Conservation (phyloP, 331 rosid species). For the Prunus yedoensis region DNA sequence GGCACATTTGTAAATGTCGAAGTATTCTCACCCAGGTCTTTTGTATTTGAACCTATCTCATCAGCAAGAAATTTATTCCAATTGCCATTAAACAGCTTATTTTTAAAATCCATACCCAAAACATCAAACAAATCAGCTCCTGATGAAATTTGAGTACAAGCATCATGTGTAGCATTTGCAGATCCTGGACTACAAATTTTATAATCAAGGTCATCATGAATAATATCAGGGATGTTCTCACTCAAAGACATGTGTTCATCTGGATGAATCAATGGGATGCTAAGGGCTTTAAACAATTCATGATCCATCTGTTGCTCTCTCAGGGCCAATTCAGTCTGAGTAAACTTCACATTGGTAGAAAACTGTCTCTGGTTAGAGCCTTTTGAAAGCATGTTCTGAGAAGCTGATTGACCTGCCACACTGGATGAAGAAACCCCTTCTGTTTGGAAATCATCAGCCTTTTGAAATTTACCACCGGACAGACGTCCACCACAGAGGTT, state of each 20-base stretch:
- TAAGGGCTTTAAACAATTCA: conserved; percentile 36
- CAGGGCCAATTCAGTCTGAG: conserved; percentile 30
- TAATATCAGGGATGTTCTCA: conserved; percentile 36
- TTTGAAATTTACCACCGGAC: conserved; percentile 33
- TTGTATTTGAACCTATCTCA: conserved; percentile 22
- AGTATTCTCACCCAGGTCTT: conserved; percentile 35
- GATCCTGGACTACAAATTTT: conserved; percentile 21
- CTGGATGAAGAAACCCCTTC: conserved; percentile 25
- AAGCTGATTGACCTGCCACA: conserved; percentile 25
- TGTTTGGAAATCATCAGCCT: conserved; percentile 30
- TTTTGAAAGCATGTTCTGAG: conserved; percentile 23
- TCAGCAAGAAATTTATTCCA: conserved; percentile 44
- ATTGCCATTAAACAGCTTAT: conserved; percentile 45
- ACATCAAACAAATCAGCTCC: conserved; percentile 76
- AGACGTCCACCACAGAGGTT: conserved; percentile 30
- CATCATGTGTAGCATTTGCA: conserved; percentile 31
- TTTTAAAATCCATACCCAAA: conserved; percentile 73
- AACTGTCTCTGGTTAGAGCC: conserved; percentile 32
- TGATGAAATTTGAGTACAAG: conserved; percentile 36
- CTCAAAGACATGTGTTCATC: conserved; percentile 26
- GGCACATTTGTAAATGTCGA: conserved; percentile 20
- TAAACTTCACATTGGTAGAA: conserved; percentile 25
- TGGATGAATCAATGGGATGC: conserved; percentile 30
- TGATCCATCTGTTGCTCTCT: conserved; percentile 32
- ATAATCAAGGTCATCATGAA: conserved; percentile 27